Evolutionary conservation across 2,329 filamentous ascomycete species (phyloP).

Genomic region (Teratosphaeria epicoccoides): DNA sequence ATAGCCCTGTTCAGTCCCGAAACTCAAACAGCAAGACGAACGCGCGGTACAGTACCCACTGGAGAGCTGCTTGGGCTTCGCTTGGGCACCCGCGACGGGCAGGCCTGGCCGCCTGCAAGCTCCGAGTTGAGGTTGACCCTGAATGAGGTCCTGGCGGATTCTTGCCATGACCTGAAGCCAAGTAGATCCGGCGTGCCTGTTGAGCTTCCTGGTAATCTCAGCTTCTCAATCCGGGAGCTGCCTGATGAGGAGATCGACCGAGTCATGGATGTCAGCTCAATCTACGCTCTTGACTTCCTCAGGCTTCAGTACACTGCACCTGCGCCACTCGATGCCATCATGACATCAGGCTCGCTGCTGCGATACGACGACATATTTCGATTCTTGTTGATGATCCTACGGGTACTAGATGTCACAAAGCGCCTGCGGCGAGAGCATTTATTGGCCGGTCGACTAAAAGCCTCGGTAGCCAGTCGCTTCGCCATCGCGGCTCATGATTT

Average conservation of each 20-base stretch:
- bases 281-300: conserved; percentile 89
- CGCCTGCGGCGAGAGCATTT: conserved; percentile 19
- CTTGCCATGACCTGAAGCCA: conserved; percentile 39
- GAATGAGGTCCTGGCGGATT: conserved; percentile 74
- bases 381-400: conserved; percentile 61
- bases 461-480: conserved; percentile 35
- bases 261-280: conserved; percentile 69
- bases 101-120: conserved; percentile 75
- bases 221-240: conserved; percentile 75
- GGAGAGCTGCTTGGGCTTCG: conserved; percentile 71
- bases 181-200: neutral
- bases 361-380: conserved; percentile 84
- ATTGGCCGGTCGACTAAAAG: neutral
- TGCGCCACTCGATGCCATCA: conserved; percentile 57
- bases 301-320: conserved; percentile 75
- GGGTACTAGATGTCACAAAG: conserved; percentile 53
- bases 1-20: conserved; percentile 78
- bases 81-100: conserved; percentile 61
- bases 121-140: conserved; percentile 84
- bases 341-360: conserved; percentile 58
- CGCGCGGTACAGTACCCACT: conserved; percentile 55
- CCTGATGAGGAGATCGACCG: conserved; percentile 66
- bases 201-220: conserved; percentile 35
- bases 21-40: conserved; percentile 65
- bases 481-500: conserved; percentile 72